phyloP scores from a whole-genome alignment of 176 grass and related monocot species.

The Echinochloa phyllopogon region DNA sequence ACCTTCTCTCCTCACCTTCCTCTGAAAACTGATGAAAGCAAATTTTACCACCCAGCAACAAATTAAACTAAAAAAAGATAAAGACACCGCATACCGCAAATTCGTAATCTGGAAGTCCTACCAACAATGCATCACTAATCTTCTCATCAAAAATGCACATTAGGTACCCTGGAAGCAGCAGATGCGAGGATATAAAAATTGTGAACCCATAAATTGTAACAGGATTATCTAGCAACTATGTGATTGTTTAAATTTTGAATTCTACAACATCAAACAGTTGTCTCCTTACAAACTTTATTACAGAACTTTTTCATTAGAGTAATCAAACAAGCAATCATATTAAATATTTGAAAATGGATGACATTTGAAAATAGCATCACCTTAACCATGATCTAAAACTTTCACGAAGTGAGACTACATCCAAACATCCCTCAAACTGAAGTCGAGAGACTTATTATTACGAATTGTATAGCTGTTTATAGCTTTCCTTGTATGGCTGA shows the following conservation, averaged over 20 bases:
- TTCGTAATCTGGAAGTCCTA: conserved; percentile 76
- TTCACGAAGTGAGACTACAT: background rate
- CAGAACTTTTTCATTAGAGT: background rate
- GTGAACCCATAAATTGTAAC: conserved; percentile 11
- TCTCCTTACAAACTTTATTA: background rate
- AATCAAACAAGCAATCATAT: conserved; percentile 26
- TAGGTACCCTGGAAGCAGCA: conserved; percentile 77
- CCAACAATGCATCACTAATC: conserved; percentile 73
- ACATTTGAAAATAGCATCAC: background rate
- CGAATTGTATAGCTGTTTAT: no score
- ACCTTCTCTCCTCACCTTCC: conserved; percentile 78
- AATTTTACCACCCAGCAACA: background rate
- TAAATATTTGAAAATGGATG: conserved; percentile 1
- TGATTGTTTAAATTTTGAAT: background rate
- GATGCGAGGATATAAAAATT: conserved; percentile 17
- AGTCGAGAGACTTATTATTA: background rate
- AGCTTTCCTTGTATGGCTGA: no score
- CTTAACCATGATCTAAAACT: conserved; percentile 4
- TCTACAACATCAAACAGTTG: background rate
- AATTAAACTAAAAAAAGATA: conserved; percentile 17
- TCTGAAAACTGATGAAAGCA: conserved; percentile 80
- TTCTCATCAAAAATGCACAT: conserved; percentile 94
- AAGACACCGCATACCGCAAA: conserved; percentile 70
- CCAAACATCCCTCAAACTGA: background rate
- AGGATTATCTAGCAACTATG: conserved; percentile 12